Evolutionary conservation across 208 protist species (phyloP).

Genomic region (Trypanosoma vivax): DNA sequence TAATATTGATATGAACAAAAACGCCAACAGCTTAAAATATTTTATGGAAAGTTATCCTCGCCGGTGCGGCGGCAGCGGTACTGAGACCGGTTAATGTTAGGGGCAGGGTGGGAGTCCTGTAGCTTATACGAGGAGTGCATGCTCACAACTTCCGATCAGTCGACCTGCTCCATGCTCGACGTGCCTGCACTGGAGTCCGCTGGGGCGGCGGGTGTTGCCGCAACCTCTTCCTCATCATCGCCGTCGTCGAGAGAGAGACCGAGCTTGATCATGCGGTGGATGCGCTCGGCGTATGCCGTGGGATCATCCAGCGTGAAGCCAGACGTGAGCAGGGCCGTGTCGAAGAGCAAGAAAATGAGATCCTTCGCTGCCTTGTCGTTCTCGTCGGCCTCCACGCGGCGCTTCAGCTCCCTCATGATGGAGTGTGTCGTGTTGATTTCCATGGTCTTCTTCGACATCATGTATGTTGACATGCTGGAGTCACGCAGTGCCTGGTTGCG

Average conservation of each 20-base stretch:
- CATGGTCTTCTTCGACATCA: conserved; percentile 98
- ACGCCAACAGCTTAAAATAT: too few relatives aligned
- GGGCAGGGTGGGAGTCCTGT: too few relatives aligned
- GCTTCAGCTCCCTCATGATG: conserved; percentile 94
- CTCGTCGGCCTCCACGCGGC: conserved; percentile 90
- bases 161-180: conserved; percentile 93
- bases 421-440: conserved; percentile 98
- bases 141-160: conserved; percentile 62
- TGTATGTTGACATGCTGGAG: conserved; percentile 94
- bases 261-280: conserved; percentile 98
- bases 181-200: conserved; percentile 61
- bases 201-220: conserved; percentile 17
- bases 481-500: conserved; percentile 98
- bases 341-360: conserved; percentile 96
- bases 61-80: too few relatives aligned
- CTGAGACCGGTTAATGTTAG: too few relatives aligned
- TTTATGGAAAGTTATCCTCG: too few relatives aligned
- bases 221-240: conserved; percentile 37
- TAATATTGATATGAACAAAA: too few relatives aligned
- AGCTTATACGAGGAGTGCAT: too few relatives aligned
- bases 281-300: conserved; percentile 89
- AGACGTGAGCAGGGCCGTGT: conserved; percentile 96
- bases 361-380: conserved; percentile 98
- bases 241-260: conserved; percentile 92
- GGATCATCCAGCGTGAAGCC: conserved; percentile 98